These are phyloP conservation scores for Acacia concinna DNA, from an alignment of 331 rosid genomes.

Conservation along the genomic window DNA sequence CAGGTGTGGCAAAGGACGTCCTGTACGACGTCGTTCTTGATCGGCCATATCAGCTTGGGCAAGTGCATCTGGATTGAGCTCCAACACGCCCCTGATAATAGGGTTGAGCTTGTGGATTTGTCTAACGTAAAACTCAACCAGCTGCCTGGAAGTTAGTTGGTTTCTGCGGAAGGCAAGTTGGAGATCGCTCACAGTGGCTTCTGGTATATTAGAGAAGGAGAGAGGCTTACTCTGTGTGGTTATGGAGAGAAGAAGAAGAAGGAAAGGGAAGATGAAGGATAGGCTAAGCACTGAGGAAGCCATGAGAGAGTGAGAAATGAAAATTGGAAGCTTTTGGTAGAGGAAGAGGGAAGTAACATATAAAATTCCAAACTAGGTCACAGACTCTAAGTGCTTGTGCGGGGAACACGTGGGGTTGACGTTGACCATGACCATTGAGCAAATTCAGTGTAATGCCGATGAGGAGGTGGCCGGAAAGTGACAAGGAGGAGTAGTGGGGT, in stretches of 20 bases:
- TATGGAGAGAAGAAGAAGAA: background rate
- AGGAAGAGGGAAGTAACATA: background rate
- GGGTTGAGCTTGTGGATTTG: slow-evolving; percentile 52
- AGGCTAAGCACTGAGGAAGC: background rate
- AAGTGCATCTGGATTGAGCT: slow-evolving; percentile 62
- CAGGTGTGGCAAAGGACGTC: slow-evolving; percentile 27
- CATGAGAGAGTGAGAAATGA: slow-evolving; percentile 22
- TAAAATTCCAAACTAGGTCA: background rate
- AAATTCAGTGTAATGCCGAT: too few relatives aligned
- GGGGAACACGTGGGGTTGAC: too few relatives aligned
- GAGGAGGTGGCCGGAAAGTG: too few relatives aligned
- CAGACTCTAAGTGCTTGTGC: too few relatives aligned
- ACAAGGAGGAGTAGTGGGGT: too few relatives aligned
- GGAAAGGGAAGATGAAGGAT: background rate
- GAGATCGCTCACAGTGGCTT: slow-evolving; percentile 36
- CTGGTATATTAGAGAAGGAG: slow-evolving; percentile 27
- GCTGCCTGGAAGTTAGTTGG: slow-evolving; percentile 44
- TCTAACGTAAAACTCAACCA: slow-evolving; percentile 43
- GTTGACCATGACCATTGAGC: background rate
- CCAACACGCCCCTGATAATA: slow-evolving; percentile 50
- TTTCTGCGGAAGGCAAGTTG: slow-evolving; percentile 41
- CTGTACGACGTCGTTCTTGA: slow-evolving; percentile 36
- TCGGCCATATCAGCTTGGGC: slow-evolving; percentile 65
- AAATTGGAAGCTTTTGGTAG: background rate
- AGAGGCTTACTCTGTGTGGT: background rate